Evolutionary conservation across 2,329 filamentous ascomycete genomes (phyloP).

Genomic region (Cercospora sojina): DNA sequence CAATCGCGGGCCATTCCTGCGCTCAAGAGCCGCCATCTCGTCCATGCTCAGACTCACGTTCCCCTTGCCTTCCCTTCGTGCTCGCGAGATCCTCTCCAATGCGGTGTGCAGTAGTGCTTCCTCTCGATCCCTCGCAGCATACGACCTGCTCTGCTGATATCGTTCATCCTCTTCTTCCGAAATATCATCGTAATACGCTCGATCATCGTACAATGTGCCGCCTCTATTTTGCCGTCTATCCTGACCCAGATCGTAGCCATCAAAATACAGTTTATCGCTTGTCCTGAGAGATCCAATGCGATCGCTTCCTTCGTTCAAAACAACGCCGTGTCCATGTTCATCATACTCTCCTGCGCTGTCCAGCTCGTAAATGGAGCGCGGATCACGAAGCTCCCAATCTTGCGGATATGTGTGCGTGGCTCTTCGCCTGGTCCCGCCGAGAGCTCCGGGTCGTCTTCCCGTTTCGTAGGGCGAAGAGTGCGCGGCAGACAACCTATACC

Average conservation of each 20-base stretch:
- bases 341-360: conserved; percentile 50
- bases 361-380: conserved; percentile 52
- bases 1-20: conserved; percentile 32
- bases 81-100: conserved; percentile 74
- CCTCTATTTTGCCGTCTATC: conserved; percentile 39
- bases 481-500: conserved; percentile 99
- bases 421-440: conserved; percentile 56
- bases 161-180: conserved; percentile 52
- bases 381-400: conserved; percentile 49
- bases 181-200: conserved; percentile 46
- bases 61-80: conserved; percentile 70
- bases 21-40: conserved; percentile 78
- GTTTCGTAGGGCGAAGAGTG: conserved; percentile 79
- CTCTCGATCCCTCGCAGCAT: conserved; percentile 65
- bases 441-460: conserved; percentile 95
- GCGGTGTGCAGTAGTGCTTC: conserved; percentile 75
- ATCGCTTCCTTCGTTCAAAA: conserved; percentile 38
- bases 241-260: conserved; percentile 48
- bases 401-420: conserved; percentile 26
- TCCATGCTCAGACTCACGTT: conserved; percentile 78
- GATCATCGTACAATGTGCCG: conserved; percentile 50
- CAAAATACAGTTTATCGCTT: conserved; percentile 50
- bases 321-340: conserved; percentile 47
- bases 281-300: conserved; percentile 28
- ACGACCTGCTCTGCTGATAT: conserved; percentile 47